Base-by-base conservation (phyloP, 2,329 filamentous ascomycete genomes). In the Mycosphaerella sp. region DNA sequence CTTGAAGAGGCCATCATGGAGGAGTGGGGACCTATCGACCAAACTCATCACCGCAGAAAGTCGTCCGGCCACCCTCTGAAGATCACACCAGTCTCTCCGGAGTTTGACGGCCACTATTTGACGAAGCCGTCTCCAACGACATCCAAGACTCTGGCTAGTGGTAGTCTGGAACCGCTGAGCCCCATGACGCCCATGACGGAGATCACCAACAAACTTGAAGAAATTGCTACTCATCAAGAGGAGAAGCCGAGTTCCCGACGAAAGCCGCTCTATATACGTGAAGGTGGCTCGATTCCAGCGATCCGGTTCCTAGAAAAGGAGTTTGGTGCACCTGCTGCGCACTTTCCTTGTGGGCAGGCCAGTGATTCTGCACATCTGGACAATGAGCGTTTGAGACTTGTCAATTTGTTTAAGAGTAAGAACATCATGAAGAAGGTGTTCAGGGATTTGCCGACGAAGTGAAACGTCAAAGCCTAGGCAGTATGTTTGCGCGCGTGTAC, bases 291-390 rank as follows among this genome's bases (percentile, higher is more conserved):
- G 0, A 98, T 98, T 62, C 93, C 93, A 0, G 89, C 89, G 0
- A 97, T 97, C 53, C 78, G 93, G 5, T 97, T 97, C 67, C 69
- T 97, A 38, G 92, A 97, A 70, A 95, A 95, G 73, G 89, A 95
- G 65, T 96, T 97, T 67, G 79, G 80, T 2, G 93, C 93, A 0
- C 90, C 91, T 0, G 92, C 93, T 0, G 92, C 92, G 0, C 91
- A 97, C 70, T 73, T 98, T 34, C 95, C 93, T 0, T 96, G 91
- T 66, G 95, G 95, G 0, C 91, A 96, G 72, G 90, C 92, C 10
- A 96, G 89, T 64, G 93, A 98, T 67, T 85, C 85, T 48, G 93
- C 92, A 14, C 93, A 98, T 79, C 73, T 98, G 71, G 89, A 95
- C 66, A 97, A 98, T 66, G 93, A 98, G 78, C 76, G 93, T n/a